These are phyloP conservation scores for Rhizophora apiculata DNA, from an alignment of 345 rosid species.

Conservation along the genomic window DNA sequence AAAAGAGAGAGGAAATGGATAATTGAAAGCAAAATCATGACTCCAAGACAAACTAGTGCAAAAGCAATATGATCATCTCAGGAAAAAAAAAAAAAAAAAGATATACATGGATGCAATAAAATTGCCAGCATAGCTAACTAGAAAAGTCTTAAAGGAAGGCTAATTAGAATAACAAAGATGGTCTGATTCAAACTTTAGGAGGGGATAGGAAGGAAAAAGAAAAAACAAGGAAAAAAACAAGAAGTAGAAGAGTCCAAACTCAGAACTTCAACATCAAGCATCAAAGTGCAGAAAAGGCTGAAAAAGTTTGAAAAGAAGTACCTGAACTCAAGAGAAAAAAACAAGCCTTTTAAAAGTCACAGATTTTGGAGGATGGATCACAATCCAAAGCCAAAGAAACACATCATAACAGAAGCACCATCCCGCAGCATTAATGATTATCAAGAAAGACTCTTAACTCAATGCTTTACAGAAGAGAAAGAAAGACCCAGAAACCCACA, in stretches of 20 bases:
- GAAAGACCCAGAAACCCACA: neutral
- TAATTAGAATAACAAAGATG: neutral
- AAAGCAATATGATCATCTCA: conserved; percentile 20
- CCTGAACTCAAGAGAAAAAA: conserved; percentile 25
- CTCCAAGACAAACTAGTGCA: conserved; percentile 38
- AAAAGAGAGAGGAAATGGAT: conserved; percentile 33
- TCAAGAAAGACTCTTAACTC: neutral
- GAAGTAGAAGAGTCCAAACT: conserved; percentile 46
- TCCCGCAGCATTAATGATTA: conserved; percentile 13
- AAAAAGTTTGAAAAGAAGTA: conserved; percentile 34
- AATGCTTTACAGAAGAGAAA: neutral
- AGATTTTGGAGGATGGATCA: conserved; percentile 25
- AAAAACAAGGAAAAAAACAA: conserved; percentile 13
- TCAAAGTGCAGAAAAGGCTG: conserved; percentile 43
- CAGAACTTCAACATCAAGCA: conserved; percentile 51
- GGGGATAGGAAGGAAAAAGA: conserved; percentile 3
- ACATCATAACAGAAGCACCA: conserved; percentile 20
- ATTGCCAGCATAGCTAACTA: too few relatives aligned
- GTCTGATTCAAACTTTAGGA: neutral
- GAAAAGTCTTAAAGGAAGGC: too few relatives aligned
- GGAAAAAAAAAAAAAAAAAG: too few relatives aligned
- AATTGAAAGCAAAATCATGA: conserved; percentile 35
- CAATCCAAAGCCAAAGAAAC: conserved; percentile 6
- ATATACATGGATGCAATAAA: too few relatives aligned
- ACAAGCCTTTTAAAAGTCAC: conserved; percentile 21